Base-by-base conservation (phyloP, 768 basidiomycete species). In the Hygrocybe coccinea region DNA sequence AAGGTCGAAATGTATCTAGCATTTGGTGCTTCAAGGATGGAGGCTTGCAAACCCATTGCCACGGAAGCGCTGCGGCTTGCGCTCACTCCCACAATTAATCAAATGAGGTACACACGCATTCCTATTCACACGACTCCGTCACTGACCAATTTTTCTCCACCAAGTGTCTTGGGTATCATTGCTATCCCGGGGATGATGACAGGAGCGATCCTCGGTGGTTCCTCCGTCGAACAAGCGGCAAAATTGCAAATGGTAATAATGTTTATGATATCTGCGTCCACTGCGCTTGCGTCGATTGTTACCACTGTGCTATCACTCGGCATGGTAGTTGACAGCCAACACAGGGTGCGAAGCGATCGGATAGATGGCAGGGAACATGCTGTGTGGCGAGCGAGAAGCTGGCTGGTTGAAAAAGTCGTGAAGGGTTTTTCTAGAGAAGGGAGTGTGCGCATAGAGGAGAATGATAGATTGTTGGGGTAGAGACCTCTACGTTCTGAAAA, bases 171-270 rank as follows among this genome's bases (percentile, higher is more conserved):
- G 7, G 86, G 87, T 5, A 85, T 87, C 55, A 87, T 89, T 53
- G 72, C 86, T n/a, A 89, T 88, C 54, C 87, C 87, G 1, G 90
- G 91, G 1, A 92, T 91, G 89, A 91, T 94, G 89, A 91, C 89
- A 0, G 92, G 92, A 60, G 89, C 92, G 4, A 86, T 95, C 57
- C 82, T 94, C 11, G 93, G 89, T 11, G 92, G 91, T 0, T 81
- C 88, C 10, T 85, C 86, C 29, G 88, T 94, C 39, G 79, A 89
- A 17, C 90, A 91, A 69, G 93, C 92, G 0, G 89, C 89, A 2
- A 82, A 84, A 50, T 72, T 94, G 14, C 93, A 94, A 62, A 93
- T 93, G 86, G 84, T 95, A 56, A 91, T 95, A 72, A 89, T 93
- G 84, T 94, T 95, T 70, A 89, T 94, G 87, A 90, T 94, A 44